These are phyloP conservation scores for Cylindrotheca closterium DNA, from an alignment of 108 stramenopile species.

Conservation along the genomic window DNA sequence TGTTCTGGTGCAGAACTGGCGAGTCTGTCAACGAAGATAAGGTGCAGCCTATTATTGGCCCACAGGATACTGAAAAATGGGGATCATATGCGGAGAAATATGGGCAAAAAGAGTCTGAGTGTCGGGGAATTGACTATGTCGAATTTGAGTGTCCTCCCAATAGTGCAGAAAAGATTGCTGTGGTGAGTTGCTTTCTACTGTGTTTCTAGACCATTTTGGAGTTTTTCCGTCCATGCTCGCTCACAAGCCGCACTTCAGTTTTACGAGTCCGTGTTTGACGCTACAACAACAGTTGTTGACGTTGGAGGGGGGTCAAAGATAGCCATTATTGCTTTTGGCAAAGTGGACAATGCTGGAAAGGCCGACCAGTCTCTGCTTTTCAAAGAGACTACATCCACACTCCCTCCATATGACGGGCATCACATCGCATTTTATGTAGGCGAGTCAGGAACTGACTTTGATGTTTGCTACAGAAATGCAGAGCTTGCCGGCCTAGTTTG, in stretches of 20 bases:
- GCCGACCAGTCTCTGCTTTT: constrained; percentile 47
- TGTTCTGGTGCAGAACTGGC: constrained; percentile 21
- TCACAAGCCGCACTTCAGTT: too few species aligned
- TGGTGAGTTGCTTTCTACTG: too few species aligned
- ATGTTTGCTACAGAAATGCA: constrained; percentile 41
- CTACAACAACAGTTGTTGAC: constrained; percentile 33
- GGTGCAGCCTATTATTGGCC: constrained; percentile 8
- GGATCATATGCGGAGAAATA: constrained; percentile 14
- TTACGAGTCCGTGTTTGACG: constrained; percentile 26
- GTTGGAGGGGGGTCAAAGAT: constrained; percentile 17
- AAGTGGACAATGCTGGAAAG: constrained; percentile 35
- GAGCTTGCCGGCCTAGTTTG: constrained; percentile 36
- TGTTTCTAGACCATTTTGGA: too few species aligned
- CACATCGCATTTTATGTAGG: constrained; percentile 59
- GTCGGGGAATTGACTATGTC: constrained; percentile 49
- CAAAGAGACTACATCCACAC: constrained; percentile 15
- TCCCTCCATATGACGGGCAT: constrained; percentile 36
- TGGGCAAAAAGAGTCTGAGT: constrained; percentile 16
- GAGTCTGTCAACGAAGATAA: constrained; percentile 3
- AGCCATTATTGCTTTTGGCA: constrained; percentile 50
- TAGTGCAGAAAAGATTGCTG: constrained; percentile 39
- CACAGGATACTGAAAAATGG: constrained; percentile 14
- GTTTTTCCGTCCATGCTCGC: too few species aligned
- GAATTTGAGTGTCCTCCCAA: constrained; percentile 44
- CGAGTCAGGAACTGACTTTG: constrained; percentile 37